Evolutionary conservation across 2,329 filamentous ascomycete species (phyloP), one percentile per base, ranked within the genome.

Genomic region (Capronia americana): DNA sequence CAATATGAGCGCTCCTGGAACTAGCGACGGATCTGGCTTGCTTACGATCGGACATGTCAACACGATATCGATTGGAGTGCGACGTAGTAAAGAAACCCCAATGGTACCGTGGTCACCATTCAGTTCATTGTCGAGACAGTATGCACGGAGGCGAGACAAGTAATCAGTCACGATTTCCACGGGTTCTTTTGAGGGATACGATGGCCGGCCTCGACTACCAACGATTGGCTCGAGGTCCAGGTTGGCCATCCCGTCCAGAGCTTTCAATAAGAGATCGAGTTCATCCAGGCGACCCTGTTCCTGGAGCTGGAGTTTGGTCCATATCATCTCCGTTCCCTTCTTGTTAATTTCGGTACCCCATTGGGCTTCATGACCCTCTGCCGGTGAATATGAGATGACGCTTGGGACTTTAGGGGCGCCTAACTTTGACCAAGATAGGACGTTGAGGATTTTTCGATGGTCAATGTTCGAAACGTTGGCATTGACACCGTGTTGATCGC

Each of bases 231-330:
- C 10, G 20, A 24, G 7, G 12, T 51, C n/a, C 20, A 51, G n/a
- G 6, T 51, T 51, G 20, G 46, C 46, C 46, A 51, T 51, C n/a
- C 46, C 46, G 12, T 51, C 46, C 20, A 51, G 46, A 51, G 46
- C 46, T 26, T 51, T 51, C 20, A 51, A 26, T 11, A 51, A 23
- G 1, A 51, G n/a, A 26, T 51, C 24, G 46, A 51, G 46, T 26
- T 51, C 46, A 10, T 51, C 46, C 20, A 51, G 24, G n/a, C 46
- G 46, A 24, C n/a, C 2, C 24, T 24, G 46, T 24, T 51, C 46
- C 20, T 51, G 20, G n/a, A 51, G 46, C n/a, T 51, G 46, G 24
- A 51, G 46, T 26, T 51, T 51, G n/a, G 46, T 51, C 46, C 46
- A 51, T 23, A 51, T 51, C 46, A 51, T 51, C 24, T 24, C 20